Evolutionary conservation across 345 rosid genomes (phyloP), one percentile per base, ranked within the genome.

Genomic region (Brassica rapa): DNA sequence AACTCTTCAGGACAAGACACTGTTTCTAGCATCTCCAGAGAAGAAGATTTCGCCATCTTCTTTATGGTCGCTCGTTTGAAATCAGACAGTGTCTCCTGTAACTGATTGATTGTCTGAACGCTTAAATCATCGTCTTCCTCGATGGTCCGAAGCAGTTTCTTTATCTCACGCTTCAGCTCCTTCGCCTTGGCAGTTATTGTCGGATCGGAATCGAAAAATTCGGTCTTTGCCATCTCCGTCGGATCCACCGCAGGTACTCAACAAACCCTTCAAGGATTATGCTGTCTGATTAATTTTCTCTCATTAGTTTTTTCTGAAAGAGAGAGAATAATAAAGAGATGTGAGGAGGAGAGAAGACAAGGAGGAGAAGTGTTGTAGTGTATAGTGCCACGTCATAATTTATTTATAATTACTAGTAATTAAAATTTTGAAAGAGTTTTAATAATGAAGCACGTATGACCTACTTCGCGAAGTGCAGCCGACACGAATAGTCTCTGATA

Each of bases 1-100:
- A 89, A 91, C 84, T 89, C 97, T 1, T 90, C 92, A 19, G 99
- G 99, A 73, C 90, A 88, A 37, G 87, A 71, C 39, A 83, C 70
- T 4, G 86, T 75, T 74, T 86, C 87, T 1, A 68, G 76, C 63
- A 83, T 79, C 82, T 82, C 84, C 14, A 86, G 16, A 7, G 95
- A 90, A 60, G 83, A 75, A 16, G 97, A 84, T 19, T 72, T 81
- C 8, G 60, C 53, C 60, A 74, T 83, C 60, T 77, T 83, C 88
- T 85, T 86, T 82, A 77, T 84, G 70, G 80, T 93, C 56, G 87
- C 79, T 14, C 87, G 86, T 73, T 77, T 85, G 56, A 93, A 79
- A 3, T 88, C 86, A 35, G 68, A 85, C 4, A 95, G 86, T 12
- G 86, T 79, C 6, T 87, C 91, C n/a, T 66, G 88, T 16, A 97